Percentiles rank a stretch among this genome's conserved stretches.
phyloP scores from a whole-genome alignment of 2,329 filamentous ascomycete genomes.

The Aspergillus persii region DNA sequence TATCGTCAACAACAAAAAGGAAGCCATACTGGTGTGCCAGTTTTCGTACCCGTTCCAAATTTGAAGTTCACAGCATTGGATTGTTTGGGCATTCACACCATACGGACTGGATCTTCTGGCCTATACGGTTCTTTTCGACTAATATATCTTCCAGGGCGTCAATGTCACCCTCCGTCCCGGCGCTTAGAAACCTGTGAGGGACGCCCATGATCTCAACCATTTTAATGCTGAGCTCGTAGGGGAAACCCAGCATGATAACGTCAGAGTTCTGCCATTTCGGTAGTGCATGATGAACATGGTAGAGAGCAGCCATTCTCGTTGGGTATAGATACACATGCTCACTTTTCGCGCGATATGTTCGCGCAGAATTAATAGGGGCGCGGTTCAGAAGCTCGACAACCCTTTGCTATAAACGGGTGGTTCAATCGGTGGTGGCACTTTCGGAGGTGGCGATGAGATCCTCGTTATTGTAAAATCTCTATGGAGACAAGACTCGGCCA shows the following conservation, averaged over 20 bases:
- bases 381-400: too few species aligned
- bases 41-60: conserved; percentile 40
- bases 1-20: conserved; percentile 38
- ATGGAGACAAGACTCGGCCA: background rate
- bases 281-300: conserved; percentile 42
- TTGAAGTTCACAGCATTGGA: conserved; percentile 43
- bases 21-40: conserved; percentile 40
- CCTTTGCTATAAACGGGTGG: too few species aligned
- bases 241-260: conserved; percentile 43
- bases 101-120: conserved; percentile 45
- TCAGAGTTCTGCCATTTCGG: conserved; percentile 29
- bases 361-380: too few species aligned
- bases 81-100: conserved; percentile 52
- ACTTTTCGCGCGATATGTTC: too few species aligned
- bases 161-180: conserved; percentile 44
- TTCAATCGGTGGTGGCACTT: too few species aligned
- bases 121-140: conserved; percentile 24
- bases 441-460: too few species aligned
- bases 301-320: conserved; percentile 56
- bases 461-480: too few species aligned
- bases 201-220: conserved; percentile 44
- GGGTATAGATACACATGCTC: conserved; percentile 52
- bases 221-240: conserved; percentile 53
- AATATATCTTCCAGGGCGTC: conserved; percentile 49
- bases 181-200: conserved; percentile 49